phyloP scores from a whole-genome alignment of 441 rosid genomes.

The Sinapis alba region DNA sequence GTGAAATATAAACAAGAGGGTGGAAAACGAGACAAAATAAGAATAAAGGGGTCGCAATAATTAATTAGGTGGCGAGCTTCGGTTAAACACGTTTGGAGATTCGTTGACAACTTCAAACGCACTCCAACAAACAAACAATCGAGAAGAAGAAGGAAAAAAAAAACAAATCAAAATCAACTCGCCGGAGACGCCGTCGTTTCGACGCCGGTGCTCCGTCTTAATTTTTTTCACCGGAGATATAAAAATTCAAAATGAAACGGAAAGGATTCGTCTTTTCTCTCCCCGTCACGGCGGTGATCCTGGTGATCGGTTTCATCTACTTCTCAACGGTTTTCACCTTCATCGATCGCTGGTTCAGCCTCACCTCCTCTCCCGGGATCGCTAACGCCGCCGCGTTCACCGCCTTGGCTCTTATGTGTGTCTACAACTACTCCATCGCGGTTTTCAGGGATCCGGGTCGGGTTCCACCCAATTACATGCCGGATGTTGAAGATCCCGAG shows the following conservation, averaged over 20 bases:
- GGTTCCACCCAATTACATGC: slow-evolving; percentile 71
- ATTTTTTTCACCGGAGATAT: slow-evolving; percentile 3
- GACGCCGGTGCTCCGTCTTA: slow-evolving; percentile 13
- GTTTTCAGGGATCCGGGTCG: slow-evolving; percentile 84
- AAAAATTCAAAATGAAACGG: slow-evolving; percentile 51
- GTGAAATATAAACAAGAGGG: background rate
- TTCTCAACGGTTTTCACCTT: slow-evolving; percentile 73
- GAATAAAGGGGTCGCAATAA: background rate
- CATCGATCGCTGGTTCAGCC: slow-evolving; percentile 90
- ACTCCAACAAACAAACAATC: slow-evolving; percentile 32
- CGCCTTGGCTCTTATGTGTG: slow-evolving; percentile 64
- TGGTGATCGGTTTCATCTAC: slow-evolving; percentile 70
- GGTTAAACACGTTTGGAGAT: slow-evolving; percentile 25
- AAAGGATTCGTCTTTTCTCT: slow-evolving; percentile 54
- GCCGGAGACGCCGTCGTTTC: slow-evolving; percentile 70
- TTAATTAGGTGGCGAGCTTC: slow-evolving; percentile 20
- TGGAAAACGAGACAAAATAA: background rate
- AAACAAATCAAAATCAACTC: background rate
- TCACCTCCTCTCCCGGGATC: slow-evolving; percentile 74
- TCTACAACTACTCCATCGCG: slow-evolving; percentile 58
- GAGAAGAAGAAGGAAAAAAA: background rate
- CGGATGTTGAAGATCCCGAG: slow-evolving; percentile 72
- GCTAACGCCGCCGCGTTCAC: slow-evolving; percentile 75
- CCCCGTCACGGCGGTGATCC: slow-evolving; percentile 64
- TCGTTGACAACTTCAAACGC: slow-evolving; percentile 28